A percentile compares a stretch with the other conserved stretches of the same genome.
phyloP scores from a whole-genome alignment of 2,329 filamentous ascomycete species.

The Penicillium brevicompactum region DNA sequence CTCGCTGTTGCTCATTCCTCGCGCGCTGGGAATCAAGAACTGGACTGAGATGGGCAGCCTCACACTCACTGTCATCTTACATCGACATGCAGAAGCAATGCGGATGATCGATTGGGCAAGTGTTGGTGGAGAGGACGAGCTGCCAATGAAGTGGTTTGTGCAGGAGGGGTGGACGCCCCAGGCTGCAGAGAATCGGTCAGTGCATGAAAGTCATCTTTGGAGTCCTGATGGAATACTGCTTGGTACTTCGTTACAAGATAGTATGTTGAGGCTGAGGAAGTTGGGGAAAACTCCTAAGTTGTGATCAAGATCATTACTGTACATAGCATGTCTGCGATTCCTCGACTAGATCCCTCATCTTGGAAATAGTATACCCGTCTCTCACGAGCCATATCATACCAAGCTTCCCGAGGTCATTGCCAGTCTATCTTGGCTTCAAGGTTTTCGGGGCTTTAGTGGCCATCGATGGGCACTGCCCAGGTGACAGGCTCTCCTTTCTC shows the following conservation, averaged over 20 bases:
- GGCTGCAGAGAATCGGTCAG: constrained; percentile 47
- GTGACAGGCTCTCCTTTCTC: too few species aligned
- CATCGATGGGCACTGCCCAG: too few species aligned
- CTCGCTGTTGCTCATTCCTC: constrained; percentile 54
- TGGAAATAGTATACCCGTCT: too few species aligned
- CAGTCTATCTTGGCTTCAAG: too few species aligned
- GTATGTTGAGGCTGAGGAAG: constrained; percentile 43
- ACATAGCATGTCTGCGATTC: neutral
- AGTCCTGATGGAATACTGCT: constrained; percentile 46
- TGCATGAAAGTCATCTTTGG: constrained; percentile 53
- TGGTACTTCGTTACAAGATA: constrained; percentile 54
- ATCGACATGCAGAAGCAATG: constrained; percentile 44
- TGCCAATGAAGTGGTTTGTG: constrained; percentile 48
- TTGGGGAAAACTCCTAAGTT: constrained; percentile 22
- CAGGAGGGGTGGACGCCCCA: constrained; percentile 53
- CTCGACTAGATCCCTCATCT: too few species aligned
- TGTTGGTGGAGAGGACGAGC: neutral
- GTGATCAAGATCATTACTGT: constrained; percentile 5
- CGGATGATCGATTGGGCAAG: constrained; percentile 44
- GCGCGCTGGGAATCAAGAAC: constrained; percentile 48
- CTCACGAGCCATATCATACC: too few species aligned
- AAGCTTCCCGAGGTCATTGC: too few species aligned
- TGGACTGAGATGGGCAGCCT: constrained; percentile 51
- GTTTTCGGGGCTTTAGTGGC: too few species aligned
- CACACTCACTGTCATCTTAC: constrained; percentile 52